Conservation (phyloP, 768 basidiomycete species). For the Mycena crocata region DNA sequence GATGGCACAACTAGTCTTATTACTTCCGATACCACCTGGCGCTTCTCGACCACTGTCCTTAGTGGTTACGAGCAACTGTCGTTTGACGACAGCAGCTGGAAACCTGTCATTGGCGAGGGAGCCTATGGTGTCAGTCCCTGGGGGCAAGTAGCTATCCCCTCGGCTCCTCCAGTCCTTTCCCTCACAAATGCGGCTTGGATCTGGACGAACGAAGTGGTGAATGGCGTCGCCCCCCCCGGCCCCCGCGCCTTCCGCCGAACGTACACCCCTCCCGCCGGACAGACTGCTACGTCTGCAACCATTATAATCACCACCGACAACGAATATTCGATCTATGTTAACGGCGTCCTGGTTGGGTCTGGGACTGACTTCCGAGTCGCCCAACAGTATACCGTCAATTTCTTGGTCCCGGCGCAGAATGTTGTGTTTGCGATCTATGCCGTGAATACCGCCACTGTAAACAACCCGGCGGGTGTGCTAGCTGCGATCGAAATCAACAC, state of each 20-base stretch:
- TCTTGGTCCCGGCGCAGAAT: constrained; percentile 27
- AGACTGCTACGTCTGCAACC: constrained; percentile 36
- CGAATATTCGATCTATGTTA: constrained; percentile 43
- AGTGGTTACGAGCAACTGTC: constrained; percentile 43
- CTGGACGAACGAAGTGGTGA: constrained; percentile 45
- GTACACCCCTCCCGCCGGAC: constrained; percentile 37
- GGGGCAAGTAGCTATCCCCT: constrained; percentile 32
- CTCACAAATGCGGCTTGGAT: constrained; percentile 44
- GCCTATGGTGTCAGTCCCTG: constrained; percentile 29
- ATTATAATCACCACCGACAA: constrained; percentile 43
- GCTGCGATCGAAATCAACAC: constrained; percentile 35
- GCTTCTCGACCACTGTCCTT: constrained; percentile 36
- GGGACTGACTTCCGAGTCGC: constrained; percentile 31
- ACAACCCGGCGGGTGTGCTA: constrained; percentile 37
- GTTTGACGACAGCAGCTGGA: constrained; percentile 46
- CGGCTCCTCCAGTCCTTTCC: constrained; percentile 36
- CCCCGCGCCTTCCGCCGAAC: constrained; percentile 45
- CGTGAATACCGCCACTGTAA: constrained; percentile 4
- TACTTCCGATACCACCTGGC: constrained; percentile 47
- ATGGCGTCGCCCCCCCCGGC: constrained; percentile 37
- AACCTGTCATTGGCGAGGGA: constrained; percentile 40
- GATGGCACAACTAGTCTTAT: constrained; percentile 46
- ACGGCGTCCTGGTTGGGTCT: constrained; percentile 42
- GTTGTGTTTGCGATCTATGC: constrained; percentile 37
- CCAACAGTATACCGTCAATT: constrained; percentile 35